Base-by-base conservation (phyloP, 1,139 yeast species). In the Geotrichum candidum region DNA sequence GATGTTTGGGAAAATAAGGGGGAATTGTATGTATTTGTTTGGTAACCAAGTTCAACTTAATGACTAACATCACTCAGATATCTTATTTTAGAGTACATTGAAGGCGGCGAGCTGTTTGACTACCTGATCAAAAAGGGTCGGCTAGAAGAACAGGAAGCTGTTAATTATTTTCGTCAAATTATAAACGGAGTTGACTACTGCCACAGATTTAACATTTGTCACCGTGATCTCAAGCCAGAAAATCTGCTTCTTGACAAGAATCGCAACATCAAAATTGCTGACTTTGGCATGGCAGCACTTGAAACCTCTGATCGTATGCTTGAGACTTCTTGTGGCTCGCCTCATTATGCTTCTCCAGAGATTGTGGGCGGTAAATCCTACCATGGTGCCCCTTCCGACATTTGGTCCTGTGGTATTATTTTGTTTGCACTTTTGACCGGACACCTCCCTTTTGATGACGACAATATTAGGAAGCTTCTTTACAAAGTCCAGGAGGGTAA, bases 281-380 rank as follows among this genome's bases (percentile, higher is more conserved):
- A 94, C 76, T 94, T 94, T 74, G 99, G 99, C 51, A 95, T 94
- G 99, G 99, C 99, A n/a, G 99, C 99, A 1, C 78, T 94, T 57
- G 99, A 94, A 74, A 87, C 96, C 51, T 38, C 50, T 29, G 96
- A 88, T 68, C 84, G 88, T 69, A 77, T 94, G 71, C 80, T 95
- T 62, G 97, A 94, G 73, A 94, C 99, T 1, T 87, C 96, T 41
- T 94, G 99, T 76, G 99, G 99, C 0, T 90, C 97, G 27, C 99
- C 99, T 27, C 99, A 95, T 75, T 94, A 94, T 76, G 99, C 99
- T 1, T 90, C 97, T 15, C 99, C 99, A 0, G 99, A 94, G 74
- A 94, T 94, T 67, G 97, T 94, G 2, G 90, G 96, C 11, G 99
- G 99, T 55, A 84, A 87, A 66, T 89, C 85, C 65, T 94, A 94